These are phyloP conservation scores for Diaporthe eres DNA, from an alignment of 2,329 filamentous ascomycete species.

Conservation along the genomic window DNA sequence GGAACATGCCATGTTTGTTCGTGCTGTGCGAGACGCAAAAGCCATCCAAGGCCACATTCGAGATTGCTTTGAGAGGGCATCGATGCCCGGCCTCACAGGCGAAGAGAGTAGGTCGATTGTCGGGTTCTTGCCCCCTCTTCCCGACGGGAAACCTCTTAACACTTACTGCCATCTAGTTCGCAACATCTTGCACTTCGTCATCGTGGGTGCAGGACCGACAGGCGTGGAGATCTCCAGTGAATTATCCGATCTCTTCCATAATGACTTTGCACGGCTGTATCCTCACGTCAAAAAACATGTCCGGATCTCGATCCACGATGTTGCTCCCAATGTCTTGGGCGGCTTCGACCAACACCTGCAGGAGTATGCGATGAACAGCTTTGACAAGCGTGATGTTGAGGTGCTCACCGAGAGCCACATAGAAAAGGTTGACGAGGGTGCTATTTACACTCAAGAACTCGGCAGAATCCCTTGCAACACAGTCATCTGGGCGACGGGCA, in stretches of 20 bases:
- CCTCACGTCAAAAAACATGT: slow-evolving; percentile 38
- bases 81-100: slow-evolving; percentile 36
- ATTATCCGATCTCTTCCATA: slow-evolving; percentile 36
- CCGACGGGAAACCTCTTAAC: background rate
- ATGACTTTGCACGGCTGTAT: slow-evolving; percentile 36
- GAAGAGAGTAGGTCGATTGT: slow-evolving; percentile 25
- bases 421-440: slow-evolving; percentile 32
- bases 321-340: slow-evolving; percentile 33
- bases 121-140: accelerated
- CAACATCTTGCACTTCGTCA: slow-evolving; percentile 38
- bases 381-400: slow-evolving; percentile 35
- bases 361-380: slow-evolving; percentile 40
- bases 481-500: slow-evolving; percentile 37
- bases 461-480: slow-evolving; percentile 28
- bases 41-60: slow-evolving; percentile 37
- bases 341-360: slow-evolving; percentile 38
- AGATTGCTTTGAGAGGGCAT: slow-evolving; percentile 37
- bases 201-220: slow-evolving; percentile 38
- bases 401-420: slow-evolving; percentile 38
- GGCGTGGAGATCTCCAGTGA: slow-evolving; percentile 39
- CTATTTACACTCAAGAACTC: slow-evolving; percentile 36
- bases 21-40: slow-evolving; percentile 37
- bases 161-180: background rate
- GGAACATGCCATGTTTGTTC: slow-evolving; percentile 37
- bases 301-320: slow-evolving; percentile 38